These are phyloP conservation scores for Clitoria ternatea DNA, from an alignment of 306 rosid genomes.

Conservation along the genomic window DNA sequence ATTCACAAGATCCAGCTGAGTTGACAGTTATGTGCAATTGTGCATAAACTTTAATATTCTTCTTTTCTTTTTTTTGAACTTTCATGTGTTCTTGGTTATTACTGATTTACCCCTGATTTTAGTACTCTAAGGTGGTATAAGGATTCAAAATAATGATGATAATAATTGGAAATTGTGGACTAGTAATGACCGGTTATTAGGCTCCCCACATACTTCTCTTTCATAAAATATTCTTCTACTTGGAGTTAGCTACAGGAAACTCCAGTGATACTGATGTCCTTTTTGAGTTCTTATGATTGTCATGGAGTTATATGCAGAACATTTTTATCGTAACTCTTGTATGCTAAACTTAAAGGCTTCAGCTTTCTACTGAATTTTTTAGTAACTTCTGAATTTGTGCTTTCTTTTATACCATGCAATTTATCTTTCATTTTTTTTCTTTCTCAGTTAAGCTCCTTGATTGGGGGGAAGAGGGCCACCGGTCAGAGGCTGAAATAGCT, in stretches of 20 bases:
- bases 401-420: constrained; percentile 19
- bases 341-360: background rate
- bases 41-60: constrained; percentile 51
- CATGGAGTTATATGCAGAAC: background rate
- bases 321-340: constrained; percentile 7
- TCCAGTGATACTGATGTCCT: background rate
- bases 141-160: background rate
- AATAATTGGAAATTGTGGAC: constrained; percentile 9
- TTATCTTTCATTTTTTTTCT: constrained; percentile 28
- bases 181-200: constrained; percentile 18
- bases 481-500: constrained; percentile 95
- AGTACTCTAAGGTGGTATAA: constrained; percentile 21
- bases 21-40: constrained; percentile 58
- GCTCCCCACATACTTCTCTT: constrained; percentile 31
- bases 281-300: background rate
- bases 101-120: constrained; percentile 30
- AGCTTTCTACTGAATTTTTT: constrained; percentile 7
- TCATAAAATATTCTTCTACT: background rate
- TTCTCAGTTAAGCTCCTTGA: constrained; percentile 90
- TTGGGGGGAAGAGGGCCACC: constrained; percentile 99
- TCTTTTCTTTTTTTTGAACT: constrained; percentile 34
- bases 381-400: background rate
- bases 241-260: constrained; percentile 17
- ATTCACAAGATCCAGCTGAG: constrained; percentile 77
- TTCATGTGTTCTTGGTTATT: constrained; percentile 45